phyloP scores from a whole-genome alignment of 1,139 yeast genomes.

The Spathaspora sp. region DNA sequence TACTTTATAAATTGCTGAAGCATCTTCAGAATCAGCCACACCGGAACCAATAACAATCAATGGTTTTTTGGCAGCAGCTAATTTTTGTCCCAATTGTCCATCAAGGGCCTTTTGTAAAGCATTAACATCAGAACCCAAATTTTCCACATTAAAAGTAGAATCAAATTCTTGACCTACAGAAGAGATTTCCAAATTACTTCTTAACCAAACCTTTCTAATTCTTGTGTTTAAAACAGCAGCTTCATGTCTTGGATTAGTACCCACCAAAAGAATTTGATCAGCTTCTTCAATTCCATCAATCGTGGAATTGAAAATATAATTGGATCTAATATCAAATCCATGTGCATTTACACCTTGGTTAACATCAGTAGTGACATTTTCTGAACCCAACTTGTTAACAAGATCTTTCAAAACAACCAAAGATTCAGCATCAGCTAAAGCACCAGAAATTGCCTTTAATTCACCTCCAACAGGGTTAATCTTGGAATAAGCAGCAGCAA shows the following conservation, averaged over 20 bases:
- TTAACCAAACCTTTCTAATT: conserved; percentile 81
- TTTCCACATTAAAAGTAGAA: conserved; percentile 67
- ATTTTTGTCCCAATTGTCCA: conserved; percentile 71
- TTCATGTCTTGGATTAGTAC: conserved; percentile 88
- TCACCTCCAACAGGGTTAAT: conserved; percentile 67
- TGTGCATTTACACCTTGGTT: conserved; percentile 62
- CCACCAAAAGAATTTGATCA: conserved; percentile 74
- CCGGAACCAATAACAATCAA: conserved; percentile 83
- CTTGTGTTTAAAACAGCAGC: conserved; percentile 88
- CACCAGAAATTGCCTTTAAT: conserved; percentile 81
- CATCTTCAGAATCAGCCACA: conserved; percentile 67
- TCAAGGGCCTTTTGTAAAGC: conserved; percentile 60
- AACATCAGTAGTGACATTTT: conserved; percentile 75
- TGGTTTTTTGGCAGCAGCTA: conserved; percentile 69
- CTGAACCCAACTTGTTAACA: conserved; percentile 75
- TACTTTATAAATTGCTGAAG: conserved; percentile 58
- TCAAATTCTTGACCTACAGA: conserved; percentile 78
- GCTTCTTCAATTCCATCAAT: conserved; percentile 82
- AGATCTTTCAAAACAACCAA: conserved; percentile 81
- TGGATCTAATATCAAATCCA: conserved; percentile 75
- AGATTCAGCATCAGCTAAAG: conserved; percentile 79
- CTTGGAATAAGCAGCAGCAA: conserved; percentile 62
- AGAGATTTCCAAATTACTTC: conserved; percentile 63
- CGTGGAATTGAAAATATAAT: conserved; percentile 78
- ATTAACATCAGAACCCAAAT: conserved; percentile 62